Evolutionary conservation across 2,329 filamentous ascomycete species (phyloP), one percentile per base, ranked within the genome.

Genomic region (Colletotrichum eremochloae): DNA sequence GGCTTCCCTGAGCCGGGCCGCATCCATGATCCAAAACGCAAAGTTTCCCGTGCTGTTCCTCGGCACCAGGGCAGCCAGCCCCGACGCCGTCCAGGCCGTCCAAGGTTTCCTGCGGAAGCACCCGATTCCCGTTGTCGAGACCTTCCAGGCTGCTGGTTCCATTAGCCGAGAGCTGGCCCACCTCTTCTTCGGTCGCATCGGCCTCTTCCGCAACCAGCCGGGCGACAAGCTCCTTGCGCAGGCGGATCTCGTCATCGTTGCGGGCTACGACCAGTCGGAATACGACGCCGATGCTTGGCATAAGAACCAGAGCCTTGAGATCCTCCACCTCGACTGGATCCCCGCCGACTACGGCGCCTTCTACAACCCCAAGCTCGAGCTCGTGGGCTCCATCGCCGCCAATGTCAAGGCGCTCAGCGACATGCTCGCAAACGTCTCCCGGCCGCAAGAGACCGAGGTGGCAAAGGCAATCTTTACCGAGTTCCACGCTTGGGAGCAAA

Each of bases 111-210:
- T 86, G 11, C 75, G 76, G 9, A 82, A 80, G 58, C 80, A 82
- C 73, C 82, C 82, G 0, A 80, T 86, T 9, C 83, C 84, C 1
- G 84, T 86, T 2, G 80, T 86, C n/a, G 85, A 86, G 76, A 86
- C 85, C 0, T 86, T 86, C 76, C 84, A 86, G 76, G 85, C 85
- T 1, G 85, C 85, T 1, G 85, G 85, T 9, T 83, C 84, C 15
- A 81, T 86, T 18, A 81, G 83, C 5, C 77, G 82, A 67, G 82
- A 84, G 31, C 79, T 85, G 9, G 80, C 81, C 1, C 81, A 84
- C 58, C 78, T 85, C 11, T 86, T 86, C 79, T 85, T 81, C 73
- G 85, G 85, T 12, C 79, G 85, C 5, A 81, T 86, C 9, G 85
- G 85, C 5, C 79, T 86, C 2, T 86, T 86, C 80, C 79, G 84